Conservation (phyloP, 2,329 filamentous ascomycete species). For the Elsinoe arachidis region DNA sequence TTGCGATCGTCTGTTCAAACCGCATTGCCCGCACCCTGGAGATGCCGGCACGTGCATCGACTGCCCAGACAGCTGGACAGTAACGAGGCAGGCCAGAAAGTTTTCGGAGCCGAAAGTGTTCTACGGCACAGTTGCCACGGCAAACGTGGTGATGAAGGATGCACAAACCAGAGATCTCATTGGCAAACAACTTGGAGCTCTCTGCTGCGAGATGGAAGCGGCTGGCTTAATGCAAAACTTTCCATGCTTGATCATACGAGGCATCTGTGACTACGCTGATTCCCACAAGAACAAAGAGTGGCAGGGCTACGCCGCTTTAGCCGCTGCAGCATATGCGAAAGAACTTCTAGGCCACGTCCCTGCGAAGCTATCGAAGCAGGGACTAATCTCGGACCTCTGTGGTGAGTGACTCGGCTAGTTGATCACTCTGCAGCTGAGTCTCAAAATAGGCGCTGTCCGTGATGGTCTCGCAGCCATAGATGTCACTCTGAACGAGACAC, state of each 20-base stretch:
- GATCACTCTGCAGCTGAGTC: too few species aligned
- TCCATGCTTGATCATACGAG: constrained; percentile 22
- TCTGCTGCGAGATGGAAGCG: constrained; percentile 15
- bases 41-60: neutral
- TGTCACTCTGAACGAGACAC: too few species aligned
- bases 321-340: constrained; percentile 20
- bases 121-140: constrained; percentile 33
- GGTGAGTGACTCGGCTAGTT: neutral
- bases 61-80: neutral
- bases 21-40: too few species aligned
- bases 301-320: constrained; percentile 20
- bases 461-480: neutral
- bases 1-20: neutral
- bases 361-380: neutral
- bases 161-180: constrained; percentile 4
- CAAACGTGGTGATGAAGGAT: constrained; percentile 22
- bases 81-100: neutral
- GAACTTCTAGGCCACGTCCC: constrained; percentile 14
- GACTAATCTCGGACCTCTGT: neutral
- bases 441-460: neutral
- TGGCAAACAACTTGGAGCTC: constrained; percentile 14
- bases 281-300: constrained; percentile 22
- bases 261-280: constrained; percentile 22
- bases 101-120: constrained; percentile 23
- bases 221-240: constrained; percentile 12